Evolutionary conservation across 2,329 filamentous ascomycete genomes (phyloP).

Genomic region (Aspergillus bombycis): DNA sequence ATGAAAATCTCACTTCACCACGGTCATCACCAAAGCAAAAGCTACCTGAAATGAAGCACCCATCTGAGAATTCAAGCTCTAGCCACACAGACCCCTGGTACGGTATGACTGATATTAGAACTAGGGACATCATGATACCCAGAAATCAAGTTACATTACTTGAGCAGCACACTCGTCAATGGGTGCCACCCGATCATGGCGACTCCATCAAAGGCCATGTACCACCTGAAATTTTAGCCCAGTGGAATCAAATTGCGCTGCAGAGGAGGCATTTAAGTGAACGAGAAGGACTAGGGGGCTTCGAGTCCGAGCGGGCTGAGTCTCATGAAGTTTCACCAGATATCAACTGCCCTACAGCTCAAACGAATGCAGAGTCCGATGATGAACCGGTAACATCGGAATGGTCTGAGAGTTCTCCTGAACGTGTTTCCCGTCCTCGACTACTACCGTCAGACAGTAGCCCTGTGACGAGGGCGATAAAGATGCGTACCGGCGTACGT

Average conservation of each 20-base stretch:
- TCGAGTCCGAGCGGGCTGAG: not conserved
- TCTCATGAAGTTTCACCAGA: slow-evolving; percentile 4
- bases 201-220: slow-evolving; percentile 31
- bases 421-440: slow-evolving; percentile 12
- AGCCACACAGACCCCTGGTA: slow-evolving; percentile 30
- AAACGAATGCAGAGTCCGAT: slow-evolving; percentile 24
- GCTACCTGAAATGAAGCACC: not conserved
- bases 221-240: slow-evolving; percentile 36
- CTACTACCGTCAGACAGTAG: slow-evolving; percentile 36
- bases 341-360: slow-evolving; percentile 15
- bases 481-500: not conserved
- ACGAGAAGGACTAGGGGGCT: not conserved
- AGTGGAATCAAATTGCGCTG: slow-evolving; percentile 39
- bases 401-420: slow-evolving; percentile 26
- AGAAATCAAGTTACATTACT: slow-evolving; percentile 7
- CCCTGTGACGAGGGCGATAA: slow-evolving; percentile 17
- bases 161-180: slow-evolving; percentile 7
- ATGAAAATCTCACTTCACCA: not conserved
- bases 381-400: slow-evolving; percentile 12
- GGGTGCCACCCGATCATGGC: not conserved
- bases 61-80: not conserved
- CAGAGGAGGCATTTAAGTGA: slow-evolving; percentile 7
- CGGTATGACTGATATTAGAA: slow-evolving; percentile 32
- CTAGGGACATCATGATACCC: slow-evolving; percentile 7
- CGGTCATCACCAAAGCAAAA: not conserved